phyloP scores from a whole-genome alignment of 345 rosid genomes.

The Hypericum perforatum region DNA sequence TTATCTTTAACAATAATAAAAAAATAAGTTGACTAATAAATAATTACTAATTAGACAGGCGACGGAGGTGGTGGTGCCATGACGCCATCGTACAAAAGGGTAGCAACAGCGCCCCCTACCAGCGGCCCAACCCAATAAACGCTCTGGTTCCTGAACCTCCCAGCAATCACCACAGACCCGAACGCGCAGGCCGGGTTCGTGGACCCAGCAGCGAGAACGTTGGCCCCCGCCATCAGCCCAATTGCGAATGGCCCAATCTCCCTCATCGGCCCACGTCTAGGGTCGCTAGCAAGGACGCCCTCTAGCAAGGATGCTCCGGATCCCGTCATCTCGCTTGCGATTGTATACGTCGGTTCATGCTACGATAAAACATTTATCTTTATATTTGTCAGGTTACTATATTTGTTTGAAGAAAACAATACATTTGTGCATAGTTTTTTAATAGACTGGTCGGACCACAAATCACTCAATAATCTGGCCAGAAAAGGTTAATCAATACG shows the following conservation, averaged over 20 bases:
- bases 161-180: constrained; percentile 55
- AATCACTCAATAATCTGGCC: no score
- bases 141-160: constrained; percentile 75
- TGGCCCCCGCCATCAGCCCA: constrained; percentile 69
- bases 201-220: constrained; percentile 55
- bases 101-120: constrained; percentile 61
- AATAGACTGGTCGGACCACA: no score
- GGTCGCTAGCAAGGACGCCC: constrained; percentile 51
- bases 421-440: no score
- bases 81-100: constrained; percentile 57
- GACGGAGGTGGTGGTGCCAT: constrained; percentile 32
- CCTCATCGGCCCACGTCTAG: constrained; percentile 31
- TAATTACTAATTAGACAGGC: constrained; percentile 14
- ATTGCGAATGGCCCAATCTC: constrained; percentile 46
- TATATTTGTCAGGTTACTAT: no score
- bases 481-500: no score
- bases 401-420: no score
- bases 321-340: constrained; percentile 80
- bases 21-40: no score
- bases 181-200: constrained; percentile 89
- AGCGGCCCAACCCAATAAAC: constrained; percentile 91
- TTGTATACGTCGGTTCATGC: constrained; percentile 46
- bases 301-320: constrained; percentile 81
- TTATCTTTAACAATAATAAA: no score
- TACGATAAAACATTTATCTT: constrained; percentile 11